These are phyloP conservation scores for Catenaria anguillulae DNA, from an alignment of 371 early-diverging fungal genomes.

Conservation along the genomic window DNA sequence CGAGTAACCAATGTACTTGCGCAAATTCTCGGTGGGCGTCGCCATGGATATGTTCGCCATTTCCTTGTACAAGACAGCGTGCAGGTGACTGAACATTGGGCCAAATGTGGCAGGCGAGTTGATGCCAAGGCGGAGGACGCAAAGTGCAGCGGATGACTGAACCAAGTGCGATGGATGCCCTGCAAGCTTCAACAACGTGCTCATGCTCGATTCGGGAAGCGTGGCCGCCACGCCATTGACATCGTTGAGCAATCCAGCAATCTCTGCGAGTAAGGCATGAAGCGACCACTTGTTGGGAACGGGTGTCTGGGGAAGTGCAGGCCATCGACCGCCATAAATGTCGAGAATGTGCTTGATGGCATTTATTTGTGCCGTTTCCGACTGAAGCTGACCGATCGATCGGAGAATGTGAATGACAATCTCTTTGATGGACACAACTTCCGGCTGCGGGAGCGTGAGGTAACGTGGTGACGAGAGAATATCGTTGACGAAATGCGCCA, in stretches of 20 bases:
- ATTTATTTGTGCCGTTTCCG: slow-evolving; percentile 62
- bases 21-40: slow-evolving; percentile 30
- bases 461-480: slow-evolving; percentile 20
- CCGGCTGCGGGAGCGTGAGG: slow-evolving; percentile 15
- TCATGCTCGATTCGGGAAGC: slow-evolving; percentile 47
- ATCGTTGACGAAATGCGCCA: slow-evolving; percentile 49
- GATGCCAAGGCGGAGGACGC: slow-evolving; percentile 23
- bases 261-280: slow-evolving; percentile 52
- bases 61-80: slow-evolving; percentile 44
- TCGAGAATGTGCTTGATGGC: slow-evolving; percentile 49
- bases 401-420: slow-evolving; percentile 55
- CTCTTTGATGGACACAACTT: slow-evolving; percentile 44
- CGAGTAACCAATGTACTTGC: slow-evolving; percentile 43
- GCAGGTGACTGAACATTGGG: slow-evolving; percentile 38
- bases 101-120: slow-evolving; percentile 49
- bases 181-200: slow-evolving; percentile 49
- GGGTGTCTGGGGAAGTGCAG: not conserved
- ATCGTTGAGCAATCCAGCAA: slow-evolving; percentile 52
- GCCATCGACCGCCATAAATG: slow-evolving; percentile 42
- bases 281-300: slow-evolving; percentile 28
- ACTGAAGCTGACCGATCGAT: slow-evolving; percentile 52
- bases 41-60: slow-evolving; percentile 27
- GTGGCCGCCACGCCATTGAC: slow-evolving; percentile 58
- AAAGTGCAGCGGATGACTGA: slow-evolving; percentile 57
- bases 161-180: slow-evolving; percentile 51